phyloP scores from a whole-genome alignment of 2,329 filamentous ascomycete genomes.

The Aspergillus quadrilineatus region DNA sequence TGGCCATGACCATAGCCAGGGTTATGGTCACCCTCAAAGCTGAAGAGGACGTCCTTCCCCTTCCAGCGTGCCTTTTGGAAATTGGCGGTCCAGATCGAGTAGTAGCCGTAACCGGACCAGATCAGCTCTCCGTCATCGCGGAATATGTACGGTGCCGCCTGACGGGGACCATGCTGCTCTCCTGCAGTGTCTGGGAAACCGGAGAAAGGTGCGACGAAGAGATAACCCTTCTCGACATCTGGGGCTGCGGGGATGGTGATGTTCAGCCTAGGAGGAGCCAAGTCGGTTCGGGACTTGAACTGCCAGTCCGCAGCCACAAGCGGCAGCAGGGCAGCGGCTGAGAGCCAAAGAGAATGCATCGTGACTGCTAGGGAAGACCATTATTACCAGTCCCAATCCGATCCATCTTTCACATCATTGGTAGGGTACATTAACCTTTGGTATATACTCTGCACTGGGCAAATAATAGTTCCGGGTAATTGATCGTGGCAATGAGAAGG shows the following conservation, averaged over 20 bases:
- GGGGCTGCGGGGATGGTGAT: constrained; percentile 40
- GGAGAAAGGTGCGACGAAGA: constrained; percentile 41
- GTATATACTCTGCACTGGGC: constrained; percentile 13
- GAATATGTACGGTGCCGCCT: constrained; percentile 58
- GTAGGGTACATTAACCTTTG: constrained; percentile 15
- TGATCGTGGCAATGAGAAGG: not conserved
- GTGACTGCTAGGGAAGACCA: constrained; percentile 6
- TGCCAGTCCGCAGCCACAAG: constrained; percentile 45
- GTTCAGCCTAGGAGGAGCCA: constrained; percentile 45
- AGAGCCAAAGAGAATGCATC: constrained; percentile 8
- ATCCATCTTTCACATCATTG: constrained; percentile 2
- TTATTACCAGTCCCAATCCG: constrained; percentile 8
- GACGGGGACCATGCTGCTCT: constrained; percentile 41
- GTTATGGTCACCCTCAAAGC: constrained; percentile 56
- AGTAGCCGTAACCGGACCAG: constrained; percentile 58
- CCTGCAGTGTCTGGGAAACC: constrained; percentile 24
- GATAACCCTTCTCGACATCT: constrained; percentile 37
- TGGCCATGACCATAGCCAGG: constrained; percentile 54
- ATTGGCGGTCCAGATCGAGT: constrained; percentile 54
- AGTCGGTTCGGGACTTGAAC: constrained; percentile 49
- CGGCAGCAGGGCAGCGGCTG: constrained; percentile 14
- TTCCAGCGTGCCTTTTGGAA: constrained; percentile 52
- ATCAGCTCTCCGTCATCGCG: constrained; percentile 55
- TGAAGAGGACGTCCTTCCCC: constrained; percentile 54
- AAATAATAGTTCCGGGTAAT: not conserved